Conservation (phyloP, 2,329 filamentous ascomycete genomes). For the Incumbomyces delicatus region DNA sequence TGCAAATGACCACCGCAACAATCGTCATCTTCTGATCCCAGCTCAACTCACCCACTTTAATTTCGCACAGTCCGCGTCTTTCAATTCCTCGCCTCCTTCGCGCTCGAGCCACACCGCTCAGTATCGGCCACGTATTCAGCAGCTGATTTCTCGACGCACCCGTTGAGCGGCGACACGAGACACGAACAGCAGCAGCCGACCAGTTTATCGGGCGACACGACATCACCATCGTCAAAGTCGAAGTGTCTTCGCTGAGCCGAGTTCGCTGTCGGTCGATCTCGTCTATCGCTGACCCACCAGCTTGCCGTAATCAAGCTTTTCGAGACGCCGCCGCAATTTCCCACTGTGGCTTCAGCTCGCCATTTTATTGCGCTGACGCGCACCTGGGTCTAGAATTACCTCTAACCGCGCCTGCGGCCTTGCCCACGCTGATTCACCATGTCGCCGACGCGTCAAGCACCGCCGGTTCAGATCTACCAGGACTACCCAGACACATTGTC, state of each 20-base stretch:
- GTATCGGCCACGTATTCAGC: no score
- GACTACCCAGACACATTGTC: conserved; percentile 41
- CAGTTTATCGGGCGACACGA: no score
- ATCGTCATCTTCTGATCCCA: no score
- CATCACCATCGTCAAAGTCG: no score
- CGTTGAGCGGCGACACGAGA: no score
- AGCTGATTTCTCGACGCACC: no score
- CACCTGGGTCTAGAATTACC: conserved; percentile 1
- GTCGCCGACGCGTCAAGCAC: conserved; percentile 28
- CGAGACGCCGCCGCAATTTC: conserved; percentile 9
- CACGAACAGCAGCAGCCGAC: no score
- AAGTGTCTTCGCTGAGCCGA: background rate
- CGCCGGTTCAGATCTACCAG: conserved; percentile 49
- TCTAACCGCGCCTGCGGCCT: conserved; percentile 2
- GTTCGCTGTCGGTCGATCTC: background rate
- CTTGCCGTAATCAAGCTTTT: conserved; percentile 5
- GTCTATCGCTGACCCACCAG: background rate
- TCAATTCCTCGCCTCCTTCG: conserved; percentile 7
- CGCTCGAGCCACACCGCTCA: conserved; percentile 3
- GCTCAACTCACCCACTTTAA: background rate
- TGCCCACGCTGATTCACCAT: conserved; percentile 16
- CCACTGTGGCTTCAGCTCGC: conserved; percentile 22
- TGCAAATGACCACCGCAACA: background rate
- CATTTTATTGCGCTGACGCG: conserved; percentile 8
- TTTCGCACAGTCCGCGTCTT: background rate